Conservation (phyloP, 2,329 filamentous ascomycete genomes). For the Cytospora schulzeri region DNA sequence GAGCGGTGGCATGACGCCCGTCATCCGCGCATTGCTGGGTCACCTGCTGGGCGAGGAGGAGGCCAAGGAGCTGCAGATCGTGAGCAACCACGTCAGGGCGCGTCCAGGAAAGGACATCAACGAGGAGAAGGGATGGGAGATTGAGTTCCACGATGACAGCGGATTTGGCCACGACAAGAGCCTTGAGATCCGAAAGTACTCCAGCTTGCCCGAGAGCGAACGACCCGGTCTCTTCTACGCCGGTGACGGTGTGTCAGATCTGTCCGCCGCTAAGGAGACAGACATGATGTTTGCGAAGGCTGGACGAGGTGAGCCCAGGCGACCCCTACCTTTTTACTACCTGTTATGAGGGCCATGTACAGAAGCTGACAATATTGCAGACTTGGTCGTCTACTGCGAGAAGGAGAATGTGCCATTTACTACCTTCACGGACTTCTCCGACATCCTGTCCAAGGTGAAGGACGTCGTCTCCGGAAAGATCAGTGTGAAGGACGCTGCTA, state of each 20-base stretch:
- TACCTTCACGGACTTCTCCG: constrained; percentile 80
- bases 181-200: constrained; percentile 85
- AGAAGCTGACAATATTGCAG: constrained; percentile 43
- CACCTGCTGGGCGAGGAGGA: constrained; percentile 77
- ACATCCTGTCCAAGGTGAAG: constrained; percentile 75
- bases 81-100: constrained; percentile 78
- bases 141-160: constrained; percentile 85
- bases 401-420: constrained; percentile 84
- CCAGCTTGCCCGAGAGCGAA: constrained; percentile 65
- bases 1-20: constrained; percentile 87
- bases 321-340: not conserved
- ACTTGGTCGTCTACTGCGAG: constrained; percentile 86
- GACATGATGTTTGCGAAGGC: constrained; percentile 93
- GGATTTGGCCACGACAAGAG: constrained; percentile 97
- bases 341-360: not conserved
- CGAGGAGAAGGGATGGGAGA: constrained; percentile 81
- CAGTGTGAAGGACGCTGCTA: constrained; percentile 70
- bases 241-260: constrained; percentile 89
- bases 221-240: constrained; percentile 91
- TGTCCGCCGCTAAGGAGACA: constrained; percentile 89
- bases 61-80: constrained; percentile 78
- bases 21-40: constrained; percentile 82
- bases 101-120: constrained; percentile 71
- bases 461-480: constrained; percentile 74
- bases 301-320: constrained; percentile 66